Evolutionary conservation across 2,329 filamentous ascomycete genomes (phyloP).

Genomic region (Endothia cerciana): DNA sequence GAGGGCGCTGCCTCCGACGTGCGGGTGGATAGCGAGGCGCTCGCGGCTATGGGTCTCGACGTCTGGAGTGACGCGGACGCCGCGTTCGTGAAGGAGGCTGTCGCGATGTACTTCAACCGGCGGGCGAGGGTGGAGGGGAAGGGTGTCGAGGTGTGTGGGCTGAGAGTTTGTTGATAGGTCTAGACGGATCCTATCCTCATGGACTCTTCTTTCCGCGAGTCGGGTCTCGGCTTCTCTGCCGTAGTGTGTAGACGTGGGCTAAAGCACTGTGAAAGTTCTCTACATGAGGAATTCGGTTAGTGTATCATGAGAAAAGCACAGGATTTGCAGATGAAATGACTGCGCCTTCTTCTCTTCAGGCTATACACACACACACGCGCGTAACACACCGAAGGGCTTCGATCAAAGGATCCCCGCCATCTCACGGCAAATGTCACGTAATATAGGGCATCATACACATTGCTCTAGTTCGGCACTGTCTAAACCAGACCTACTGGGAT

Average conservation of each 20-base stretch:
- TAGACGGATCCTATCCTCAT: constrained; percentile 5
- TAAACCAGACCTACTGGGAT: not conserved
- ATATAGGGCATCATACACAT: not conserved
- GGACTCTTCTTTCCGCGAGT: not conserved
- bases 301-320: not conserved
- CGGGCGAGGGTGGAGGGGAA: constrained; percentile 67
- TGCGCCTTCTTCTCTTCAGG: not conserved
- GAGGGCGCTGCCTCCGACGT: constrained; percentile 42
- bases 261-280: not conserved
- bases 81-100: constrained; percentile 67
- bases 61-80: constrained; percentile 74
- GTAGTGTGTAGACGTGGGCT: not conserved
- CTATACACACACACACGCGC: not conserved
- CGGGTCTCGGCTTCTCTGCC: not conserved
- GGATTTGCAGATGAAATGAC: not conserved
- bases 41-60: constrained; percentile 76
- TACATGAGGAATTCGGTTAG: not conserved
- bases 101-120: constrained; percentile 68
- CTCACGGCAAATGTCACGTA: not conserved
- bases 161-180: constrained; percentile 65
- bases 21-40: constrained; percentile 64
- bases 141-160: constrained; percentile 74
- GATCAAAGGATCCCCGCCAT: not conserved
- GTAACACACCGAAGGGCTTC: not conserved
- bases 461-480: not conserved